phyloP scores from a whole-genome alignment of 2,329 filamentous ascomycete species.

The Elsinoe necatrix region DNA sequence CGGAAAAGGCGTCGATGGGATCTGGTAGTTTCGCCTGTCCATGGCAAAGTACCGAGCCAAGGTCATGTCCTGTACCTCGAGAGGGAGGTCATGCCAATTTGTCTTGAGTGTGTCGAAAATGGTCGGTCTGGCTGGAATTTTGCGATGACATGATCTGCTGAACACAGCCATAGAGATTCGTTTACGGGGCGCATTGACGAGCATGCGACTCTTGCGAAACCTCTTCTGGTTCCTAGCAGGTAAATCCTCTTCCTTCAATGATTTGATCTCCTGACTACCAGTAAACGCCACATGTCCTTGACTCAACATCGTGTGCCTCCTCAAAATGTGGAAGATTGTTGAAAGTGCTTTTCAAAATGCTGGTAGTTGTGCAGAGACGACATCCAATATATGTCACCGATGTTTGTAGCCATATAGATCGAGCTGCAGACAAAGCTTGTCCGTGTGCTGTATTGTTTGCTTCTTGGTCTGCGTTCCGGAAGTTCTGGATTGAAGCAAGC shows the following conservation, averaged over 20 bases:
- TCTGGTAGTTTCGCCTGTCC: neutral
- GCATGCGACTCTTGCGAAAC: neutral
- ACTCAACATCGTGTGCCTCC: too few relatives aligned
- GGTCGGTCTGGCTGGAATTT: neutral
- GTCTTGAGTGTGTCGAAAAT: neutral
- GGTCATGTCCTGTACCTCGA: neutral
- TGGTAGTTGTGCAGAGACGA: too few relatives aligned
- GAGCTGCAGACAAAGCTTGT: too few relatives aligned
- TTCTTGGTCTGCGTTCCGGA: too few relatives aligned
- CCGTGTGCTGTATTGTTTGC: neutral
- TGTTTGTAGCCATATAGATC: too few relatives aligned
- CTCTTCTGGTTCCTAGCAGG: neutral
- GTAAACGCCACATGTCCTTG: too few relatives aligned
- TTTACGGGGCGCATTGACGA: neutral
- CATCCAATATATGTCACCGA: too few relatives aligned
- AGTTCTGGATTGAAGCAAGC: too few relatives aligned
- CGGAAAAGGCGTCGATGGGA: neutral
- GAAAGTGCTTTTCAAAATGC: too few relatives aligned
- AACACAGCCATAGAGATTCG: neutral
- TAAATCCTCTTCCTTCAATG: too few relatives aligned
- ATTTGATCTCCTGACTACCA: too few relatives aligned
- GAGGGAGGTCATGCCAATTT: neutral
- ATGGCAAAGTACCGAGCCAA: neutral
- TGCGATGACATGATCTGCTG: neutral
- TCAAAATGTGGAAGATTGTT: too few relatives aligned